A percentile compares a stretch with the other conserved stretches of the same genome.
Evolutionary conservation across 768 basidiomycete genomes (phyloP).

Genomic region (Lactarius hengduanensis): DNA sequence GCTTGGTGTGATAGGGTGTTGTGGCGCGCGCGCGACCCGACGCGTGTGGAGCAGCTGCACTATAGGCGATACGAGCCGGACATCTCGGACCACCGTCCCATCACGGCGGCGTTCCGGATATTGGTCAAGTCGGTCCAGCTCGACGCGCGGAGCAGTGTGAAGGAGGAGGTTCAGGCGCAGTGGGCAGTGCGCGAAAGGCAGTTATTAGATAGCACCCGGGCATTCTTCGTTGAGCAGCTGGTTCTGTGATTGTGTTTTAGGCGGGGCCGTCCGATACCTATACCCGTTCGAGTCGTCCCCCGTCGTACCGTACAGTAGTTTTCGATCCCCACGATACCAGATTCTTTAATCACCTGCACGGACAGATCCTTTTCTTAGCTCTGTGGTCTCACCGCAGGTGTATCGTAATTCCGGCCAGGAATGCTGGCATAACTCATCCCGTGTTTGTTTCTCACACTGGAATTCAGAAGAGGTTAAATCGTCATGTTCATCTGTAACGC

Average conservation of each 20-base stretch:
- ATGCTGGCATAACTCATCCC: constrained; percentile 11
- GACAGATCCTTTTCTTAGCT: not conserved
- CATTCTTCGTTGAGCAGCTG: constrained; percentile 39
- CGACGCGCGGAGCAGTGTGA: constrained; percentile 56
- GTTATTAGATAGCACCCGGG: constrained; percentile 35
- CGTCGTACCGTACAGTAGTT: not conserved
- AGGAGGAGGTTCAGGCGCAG: constrained; percentile 50
- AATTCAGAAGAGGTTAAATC: not conserved
- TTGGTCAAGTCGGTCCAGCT: constrained; percentile 69
- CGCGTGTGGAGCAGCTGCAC: constrained; percentile 61
- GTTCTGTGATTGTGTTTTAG: constrained; percentile 30
- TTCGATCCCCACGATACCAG: constrained; percentile 6
- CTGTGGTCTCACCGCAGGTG: not conserved
- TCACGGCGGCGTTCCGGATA: constrained; percentile 75
- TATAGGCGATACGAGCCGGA: constrained; percentile 85
- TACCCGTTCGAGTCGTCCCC: not conserved
- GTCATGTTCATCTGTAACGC: not conserved
- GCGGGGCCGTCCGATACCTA: not conserved
- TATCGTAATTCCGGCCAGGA: constrained; percentile 4
- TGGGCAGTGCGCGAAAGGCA: constrained; percentile 46
- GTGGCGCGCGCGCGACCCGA: constrained; percentile 59
- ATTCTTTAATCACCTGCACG: not conserved
- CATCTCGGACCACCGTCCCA: constrained; percentile 87
- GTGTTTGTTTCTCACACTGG: not conserved
- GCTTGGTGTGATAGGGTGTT: constrained; percentile 98